Conservation (phyloP, 2,329 filamentous ascomycete species). For the Neophaeococcomyces mojaviensis region DNA sequence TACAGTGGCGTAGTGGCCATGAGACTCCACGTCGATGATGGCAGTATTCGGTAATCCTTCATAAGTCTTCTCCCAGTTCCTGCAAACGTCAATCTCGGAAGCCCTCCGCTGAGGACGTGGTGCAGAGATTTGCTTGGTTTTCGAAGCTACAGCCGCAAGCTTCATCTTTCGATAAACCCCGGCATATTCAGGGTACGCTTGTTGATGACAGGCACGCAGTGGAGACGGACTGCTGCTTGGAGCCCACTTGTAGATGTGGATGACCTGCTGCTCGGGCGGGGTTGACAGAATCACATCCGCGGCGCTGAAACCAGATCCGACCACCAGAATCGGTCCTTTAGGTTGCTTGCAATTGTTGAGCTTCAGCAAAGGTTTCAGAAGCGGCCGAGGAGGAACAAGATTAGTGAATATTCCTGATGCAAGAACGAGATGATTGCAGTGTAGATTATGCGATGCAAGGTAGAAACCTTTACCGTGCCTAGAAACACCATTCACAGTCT, state of each 20-base stretch:
- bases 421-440: conserved; percentile 50
- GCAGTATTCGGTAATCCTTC: conserved; percentile 50
- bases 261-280: conserved; percentile 42
- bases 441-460: conserved; percentile 44
- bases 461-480: conserved; percentile 42
- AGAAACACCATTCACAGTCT: conserved; percentile 37
- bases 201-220: conserved; percentile 51
- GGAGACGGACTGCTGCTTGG: conserved; percentile 49
- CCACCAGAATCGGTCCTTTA: conserved; percentile 44
- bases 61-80: conserved; percentile 45
- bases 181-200: conserved; percentile 57
- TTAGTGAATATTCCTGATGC: conserved; percentile 54
- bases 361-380: conserved; percentile 40
- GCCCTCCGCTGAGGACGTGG: conserved; percentile 30
- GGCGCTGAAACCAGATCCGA: conserved; percentile 56
- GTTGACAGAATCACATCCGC: conserved; percentile 54
- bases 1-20: conserved; percentile 29
- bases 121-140: conserved; percentile 23
- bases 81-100: conserved; percentile 39
- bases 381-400: conserved; percentile 43
- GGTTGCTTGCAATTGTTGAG: conserved; percentile 10
- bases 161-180: conserved; percentile 55
- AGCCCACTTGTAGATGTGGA: conserved; percentile 57
- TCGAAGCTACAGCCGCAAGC: conserved; percentile 32
- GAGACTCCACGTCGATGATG: conserved; percentile 33